Conservation (phyloP, 768 basidiomycete species). For the Nidularia pulvinata region DNA sequence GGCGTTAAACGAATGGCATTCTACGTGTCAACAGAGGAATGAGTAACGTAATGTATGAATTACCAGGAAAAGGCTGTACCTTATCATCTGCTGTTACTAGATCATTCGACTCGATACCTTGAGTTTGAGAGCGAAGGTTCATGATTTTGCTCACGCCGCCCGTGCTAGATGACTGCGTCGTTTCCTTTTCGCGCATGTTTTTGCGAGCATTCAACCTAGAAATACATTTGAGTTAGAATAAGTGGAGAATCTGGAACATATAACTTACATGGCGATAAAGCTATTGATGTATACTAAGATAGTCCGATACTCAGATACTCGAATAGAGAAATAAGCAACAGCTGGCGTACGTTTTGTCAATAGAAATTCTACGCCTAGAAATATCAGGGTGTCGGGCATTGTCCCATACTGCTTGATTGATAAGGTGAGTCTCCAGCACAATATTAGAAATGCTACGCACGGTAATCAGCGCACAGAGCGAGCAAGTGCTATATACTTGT, state of each 20-base stretch:
- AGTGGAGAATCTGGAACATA: neutral
- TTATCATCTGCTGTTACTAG: neutral
- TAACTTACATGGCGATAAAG: slow-evolving; percentile 22
- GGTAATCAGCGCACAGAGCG: slow-evolving; percentile 2
- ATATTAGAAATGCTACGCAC: neutral
- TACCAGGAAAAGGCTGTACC: neutral
- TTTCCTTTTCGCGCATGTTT: slow-evolving; percentile 8
- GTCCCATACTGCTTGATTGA: slow-evolving; percentile 8
- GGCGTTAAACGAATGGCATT: too few relatives aligned
- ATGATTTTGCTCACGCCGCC: slow-evolving; percentile 6
- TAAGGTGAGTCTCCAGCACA: neutral
- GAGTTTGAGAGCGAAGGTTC: slow-evolving; percentile 6
- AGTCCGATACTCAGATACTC: neutral
- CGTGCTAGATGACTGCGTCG: slow-evolving; percentile 1
- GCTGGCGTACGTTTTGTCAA: slow-evolving; percentile 12
- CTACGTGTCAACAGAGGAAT: neutral
- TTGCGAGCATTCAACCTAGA: slow-evolving; percentile 18
- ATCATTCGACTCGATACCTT: slow-evolving; percentile 3
- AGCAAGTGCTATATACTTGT: slow-evolving; percentile 6
- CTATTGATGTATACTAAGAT: slow-evolving; percentile 25
- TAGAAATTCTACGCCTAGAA: slow-evolving; percentile 13
- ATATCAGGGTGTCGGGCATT: slow-evolving; percentile 11
- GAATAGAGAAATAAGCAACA: too few relatives aligned
- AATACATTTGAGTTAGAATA: neutral
- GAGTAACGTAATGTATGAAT: neutral